Conservation (phyloP, 2,329 filamentous ascomycete species). For the Fusarium domesticum region DNA sequence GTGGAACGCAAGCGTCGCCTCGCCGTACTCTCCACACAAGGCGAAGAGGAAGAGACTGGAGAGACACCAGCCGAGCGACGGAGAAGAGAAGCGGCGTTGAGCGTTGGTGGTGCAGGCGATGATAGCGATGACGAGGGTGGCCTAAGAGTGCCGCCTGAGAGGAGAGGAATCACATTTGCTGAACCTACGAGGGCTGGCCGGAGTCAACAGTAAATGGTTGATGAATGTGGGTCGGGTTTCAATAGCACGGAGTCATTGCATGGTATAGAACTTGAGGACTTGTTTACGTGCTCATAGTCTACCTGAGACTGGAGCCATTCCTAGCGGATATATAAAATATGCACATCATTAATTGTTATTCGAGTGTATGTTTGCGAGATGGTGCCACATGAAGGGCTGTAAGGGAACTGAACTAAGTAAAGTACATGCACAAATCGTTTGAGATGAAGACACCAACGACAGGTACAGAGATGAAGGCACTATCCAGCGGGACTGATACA, state of each 20-base stretch:
- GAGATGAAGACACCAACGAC: too few species aligned
- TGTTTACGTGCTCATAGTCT: background rate
- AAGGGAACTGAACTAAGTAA: too few species aligned
- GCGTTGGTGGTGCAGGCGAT: constrained; percentile 48
- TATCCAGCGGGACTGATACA: too few species aligned
- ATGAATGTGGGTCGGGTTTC: constrained; percentile 3
- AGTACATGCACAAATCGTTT: too few species aligned
- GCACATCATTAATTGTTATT: too few species aligned
- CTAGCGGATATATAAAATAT: background rate
- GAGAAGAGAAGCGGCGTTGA: constrained; percentile 70
- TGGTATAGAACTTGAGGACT: constrained; percentile 7
- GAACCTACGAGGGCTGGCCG: constrained; percentile 37
- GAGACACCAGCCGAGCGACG: constrained; percentile 75
- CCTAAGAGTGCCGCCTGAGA: constrained; percentile 48
- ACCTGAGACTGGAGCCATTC: background rate
- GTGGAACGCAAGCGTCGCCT: constrained; percentile 67
- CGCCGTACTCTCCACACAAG: constrained; percentile 46
- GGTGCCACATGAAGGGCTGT: too few species aligned
- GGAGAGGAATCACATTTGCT: constrained; percentile 61
- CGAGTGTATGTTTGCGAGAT: too few species aligned
- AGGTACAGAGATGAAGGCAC: too few species aligned
- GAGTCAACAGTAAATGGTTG: constrained; percentile 10
- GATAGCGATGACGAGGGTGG: constrained; percentile 55
- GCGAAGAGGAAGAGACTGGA: constrained; percentile 42
- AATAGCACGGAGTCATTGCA: constrained; percentile 14